Evolutionary conservation across 2,329 filamentous ascomycete species (phyloP).

Genomic region (Fusarium kyushuense): DNA sequence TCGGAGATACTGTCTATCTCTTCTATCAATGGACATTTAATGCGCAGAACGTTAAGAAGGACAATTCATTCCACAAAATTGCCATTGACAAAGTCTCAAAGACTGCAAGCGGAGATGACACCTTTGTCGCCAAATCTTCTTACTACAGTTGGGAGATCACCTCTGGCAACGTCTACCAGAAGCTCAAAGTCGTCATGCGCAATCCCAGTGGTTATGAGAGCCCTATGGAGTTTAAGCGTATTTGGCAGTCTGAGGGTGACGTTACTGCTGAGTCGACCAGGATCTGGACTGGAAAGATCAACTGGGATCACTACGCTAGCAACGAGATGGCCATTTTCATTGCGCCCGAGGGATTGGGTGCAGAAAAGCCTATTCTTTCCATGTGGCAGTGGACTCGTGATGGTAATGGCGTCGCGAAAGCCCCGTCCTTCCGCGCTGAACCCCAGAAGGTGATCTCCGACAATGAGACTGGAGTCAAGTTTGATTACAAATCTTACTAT

Average conservation of each 20-base stretch:
- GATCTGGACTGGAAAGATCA: constrained; percentile 39
- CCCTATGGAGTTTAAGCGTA: constrained; percentile 14
- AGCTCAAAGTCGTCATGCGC: constrained; percentile 24
- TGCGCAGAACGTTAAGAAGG: constrained; percentile 11
- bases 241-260: constrained; percentile 25
- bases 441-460: background rate
- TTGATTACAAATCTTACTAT: constrained; percentile 26
- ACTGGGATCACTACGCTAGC: constrained; percentile 9
- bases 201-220: constrained; percentile 1
- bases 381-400: constrained; percentile 32
- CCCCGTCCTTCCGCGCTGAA: constrained; percentile 2
- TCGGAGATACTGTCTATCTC: constrained; percentile 30
- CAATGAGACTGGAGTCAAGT: background rate
- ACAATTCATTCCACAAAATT: constrained; percentile 30
- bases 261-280: background rate
- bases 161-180: constrained; percentile 15
- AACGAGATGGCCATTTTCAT: constrained; percentile 33
- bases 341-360: constrained; percentile 31
- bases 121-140: constrained; percentile 15
- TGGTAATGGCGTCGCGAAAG: background rate
- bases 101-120: constrained; percentile 1
- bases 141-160: constrained; percentile 23
- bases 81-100: constrained; percentile 16
- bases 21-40: constrained; percentile 34
- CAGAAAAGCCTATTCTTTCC: constrained; percentile 27